A percentile compares a stretch with the other conserved stretches of the same genome.
phyloP scores from a whole-genome alignment of 805 yeast genomes.

The Saccharomycopsis guyanensis region DNA sequence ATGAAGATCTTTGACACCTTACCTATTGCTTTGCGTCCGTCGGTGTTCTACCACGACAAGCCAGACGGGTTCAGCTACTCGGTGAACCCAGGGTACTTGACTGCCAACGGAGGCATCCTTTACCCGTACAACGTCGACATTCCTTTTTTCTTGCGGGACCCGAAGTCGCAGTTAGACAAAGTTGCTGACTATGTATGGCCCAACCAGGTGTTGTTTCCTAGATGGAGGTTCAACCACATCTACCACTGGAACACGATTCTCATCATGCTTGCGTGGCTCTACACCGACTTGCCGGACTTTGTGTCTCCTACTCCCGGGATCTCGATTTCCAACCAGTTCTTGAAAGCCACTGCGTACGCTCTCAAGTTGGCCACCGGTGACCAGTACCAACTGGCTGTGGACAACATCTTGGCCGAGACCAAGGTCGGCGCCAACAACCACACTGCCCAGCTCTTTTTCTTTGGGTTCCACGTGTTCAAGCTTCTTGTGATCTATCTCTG shows the following conservation, averaged over 20 bases:
- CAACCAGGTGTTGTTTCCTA: slow-evolving; percentile 78
- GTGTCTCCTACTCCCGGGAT: slow-evolving; percentile 90
- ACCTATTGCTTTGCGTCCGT: slow-evolving; percentile 75
- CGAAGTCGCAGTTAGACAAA: slow-evolving; percentile 25
- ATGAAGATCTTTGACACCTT: slow-evolving; percentile 52
- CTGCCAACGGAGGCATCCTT: slow-evolving; percentile 74
- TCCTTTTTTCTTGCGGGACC: slow-evolving; percentile 22
- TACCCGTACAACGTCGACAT: slow-evolving; percentile 53
- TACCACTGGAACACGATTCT: slow-evolving; percentile 32
- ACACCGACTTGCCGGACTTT: slow-evolving; percentile 86
- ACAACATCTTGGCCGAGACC: slow-evolving; percentile 43
- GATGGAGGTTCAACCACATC: slow-evolving; percentile 47
- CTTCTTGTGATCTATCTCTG: slow-evolving; percentile 44
- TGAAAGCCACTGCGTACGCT: slow-evolving; percentile 27
- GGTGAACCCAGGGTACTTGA: slow-evolving; percentile 69
- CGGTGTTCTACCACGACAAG: slow-evolving; percentile 54
- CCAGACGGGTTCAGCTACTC: slow-evolving; percentile 64
- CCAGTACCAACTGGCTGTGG: slow-evolving; percentile 38
- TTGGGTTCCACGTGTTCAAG: slow-evolving; percentile 65
- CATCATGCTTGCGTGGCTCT: slow-evolving; percentile 63
- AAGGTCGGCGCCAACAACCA: slow-evolving; percentile 31
- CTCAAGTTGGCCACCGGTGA: slow-evolving; percentile 26
- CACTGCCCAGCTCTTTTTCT: slow-evolving; percentile 58
- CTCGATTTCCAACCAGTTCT: slow-evolving; percentile 59
- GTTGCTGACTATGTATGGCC: slow-evolving; percentile 70